Evolutionary conservation across 257 asterid genomes (phyloP).

Genomic region (Nicotiana tomentosiformis): DNA sequence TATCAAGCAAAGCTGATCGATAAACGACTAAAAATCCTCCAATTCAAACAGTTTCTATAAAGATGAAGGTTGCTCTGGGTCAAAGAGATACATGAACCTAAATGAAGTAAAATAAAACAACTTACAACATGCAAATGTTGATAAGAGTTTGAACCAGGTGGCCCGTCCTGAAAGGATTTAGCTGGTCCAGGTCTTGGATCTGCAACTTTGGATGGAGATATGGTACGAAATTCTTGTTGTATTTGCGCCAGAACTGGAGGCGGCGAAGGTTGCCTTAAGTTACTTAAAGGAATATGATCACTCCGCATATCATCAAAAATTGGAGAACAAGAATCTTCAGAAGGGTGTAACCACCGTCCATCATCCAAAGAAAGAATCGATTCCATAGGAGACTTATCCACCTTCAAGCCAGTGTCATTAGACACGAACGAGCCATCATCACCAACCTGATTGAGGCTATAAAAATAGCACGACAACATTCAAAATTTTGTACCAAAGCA

Average conservation of each 20-base stretch:
- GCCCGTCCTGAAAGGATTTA: slow-evolving; percentile 45
- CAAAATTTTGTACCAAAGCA: slow-evolving; percentile 22
- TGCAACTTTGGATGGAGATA: slow-evolving; percentile 84
- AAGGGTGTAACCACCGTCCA: slow-evolving; percentile 66
- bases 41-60: not conserved
- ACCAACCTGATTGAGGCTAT: slow-evolving; percentile 64
- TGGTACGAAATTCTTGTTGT: slow-evolving; percentile 55
- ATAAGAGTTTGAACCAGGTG: slow-evolving; percentile 53
- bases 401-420: slow-evolving; percentile 29
- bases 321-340: slow-evolving; percentile 39
- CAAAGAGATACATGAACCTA: not conserved
- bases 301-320: slow-evolving; percentile 39
- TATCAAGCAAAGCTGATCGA: not conserved
- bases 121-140: slow-evolving; percentile 95
- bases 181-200: slow-evolving; percentile 97
- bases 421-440: slow-evolving; percentile 29
- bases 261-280: slow-evolving; percentile 76
- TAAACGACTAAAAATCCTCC: slow-evolving; percentile 6
- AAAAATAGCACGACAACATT: slow-evolving; percentile 31
- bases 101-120: slow-evolving; percentile 8
- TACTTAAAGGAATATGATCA: slow-evolving; percentile 45
- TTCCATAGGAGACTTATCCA: slow-evolving; percentile 55
- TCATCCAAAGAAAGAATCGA: slow-evolving; percentile 81
- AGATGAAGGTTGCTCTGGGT: not conserved
- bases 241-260: slow-evolving; percentile 92